phyloP scores from a whole-genome alignment of 2,329 filamentous ascomycete species.

The Aureobasidium sp. region DNA sequence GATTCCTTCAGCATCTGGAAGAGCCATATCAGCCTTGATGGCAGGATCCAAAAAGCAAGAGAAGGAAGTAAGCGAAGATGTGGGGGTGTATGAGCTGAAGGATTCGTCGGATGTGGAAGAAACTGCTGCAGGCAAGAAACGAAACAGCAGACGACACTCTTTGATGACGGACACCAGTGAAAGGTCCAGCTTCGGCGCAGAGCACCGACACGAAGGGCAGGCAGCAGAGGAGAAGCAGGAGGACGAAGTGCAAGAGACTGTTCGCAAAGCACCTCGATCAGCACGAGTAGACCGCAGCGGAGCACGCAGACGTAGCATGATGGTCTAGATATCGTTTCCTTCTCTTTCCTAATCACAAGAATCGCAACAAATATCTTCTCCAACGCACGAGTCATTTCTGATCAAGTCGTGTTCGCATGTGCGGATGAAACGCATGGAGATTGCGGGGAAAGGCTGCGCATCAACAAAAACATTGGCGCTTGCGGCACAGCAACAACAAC shows the following conservation, averaged over 20 bases:
- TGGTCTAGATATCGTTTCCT: conserved; percentile 17
- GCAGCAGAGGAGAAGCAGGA: not conserved
- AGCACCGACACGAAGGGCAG: not conserved
- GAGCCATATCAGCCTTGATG: conserved; percentile 16
- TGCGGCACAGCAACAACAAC: not conserved
- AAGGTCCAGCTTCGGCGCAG: not conserved
- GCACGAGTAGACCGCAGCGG: conserved; percentile 22
- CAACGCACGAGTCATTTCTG: not conserved
- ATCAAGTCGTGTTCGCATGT: not conserved
- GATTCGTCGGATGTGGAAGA: conserved; percentile 20
- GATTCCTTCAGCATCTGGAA: not conserved
- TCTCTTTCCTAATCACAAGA: not conserved
- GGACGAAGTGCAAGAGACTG: conserved; percentile 18
- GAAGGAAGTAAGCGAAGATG: conserved; percentile 17
- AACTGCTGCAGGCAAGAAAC: not conserved
- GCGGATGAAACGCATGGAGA: not conserved
- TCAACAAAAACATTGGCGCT: not conserved
- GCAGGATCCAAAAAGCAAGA: conserved; percentile 6
- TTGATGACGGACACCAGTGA: not conserved
- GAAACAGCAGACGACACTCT: conserved; percentile 14
- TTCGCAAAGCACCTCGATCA: conserved; percentile 23
- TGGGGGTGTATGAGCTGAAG: conserved; percentile 29
- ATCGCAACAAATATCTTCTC: not conserved
- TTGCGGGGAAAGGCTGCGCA: not conserved
- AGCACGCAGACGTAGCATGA: conserved; percentile 27